These are phyloP conservation scores for Candida suzukii DNA, from an alignment of 805 yeast species.

Conservation along the genomic window DNA sequence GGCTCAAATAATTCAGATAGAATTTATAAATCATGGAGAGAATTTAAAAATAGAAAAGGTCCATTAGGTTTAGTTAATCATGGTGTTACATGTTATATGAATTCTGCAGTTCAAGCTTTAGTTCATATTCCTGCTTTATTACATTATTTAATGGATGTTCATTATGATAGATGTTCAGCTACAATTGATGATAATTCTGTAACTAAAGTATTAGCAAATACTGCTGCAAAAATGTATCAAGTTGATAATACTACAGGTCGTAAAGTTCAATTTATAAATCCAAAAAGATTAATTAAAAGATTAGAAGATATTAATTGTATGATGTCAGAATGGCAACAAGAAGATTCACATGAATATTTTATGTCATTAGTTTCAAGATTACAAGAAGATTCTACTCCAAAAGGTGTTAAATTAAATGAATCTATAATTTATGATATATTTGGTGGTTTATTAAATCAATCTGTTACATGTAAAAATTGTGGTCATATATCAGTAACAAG, in stretches of 20 bases:
- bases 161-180: slow-evolving; percentile 42
- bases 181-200: slow-evolving; percentile 51
- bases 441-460: slow-evolving; percentile 84
- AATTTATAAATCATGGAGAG: slow-evolving; percentile 70
- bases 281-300: slow-evolving; percentile 62
- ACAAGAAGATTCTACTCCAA: slow-evolving; percentile 91
- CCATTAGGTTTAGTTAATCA: slow-evolving; percentile 75
- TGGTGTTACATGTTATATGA: slow-evolving; percentile 96
- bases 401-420: slow-evolving; percentile 73
- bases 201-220: slow-evolving; percentile 59
- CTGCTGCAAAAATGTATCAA: slow-evolving; percentile 64
- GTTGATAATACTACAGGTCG: slow-evolving; percentile 33
- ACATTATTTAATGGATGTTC: slow-evolving; percentile 68
- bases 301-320: slow-evolving; percentile 83
- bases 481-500: slow-evolving; percentile 77
- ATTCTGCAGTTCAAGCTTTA: slow-evolving; percentile 88
- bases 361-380: slow-evolving; percentile 84
- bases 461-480: slow-evolving; percentile 78
- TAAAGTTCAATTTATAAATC: slow-evolving; percentile 53
- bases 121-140: slow-evolving; percentile 87
- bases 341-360: slow-evolving; percentile 94
- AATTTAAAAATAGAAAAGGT: slow-evolving; percentile 39
- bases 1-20: slow-evolving; percentile 57
- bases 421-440: slow-evolving; percentile 87
- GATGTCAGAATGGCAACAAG: slow-evolving; percentile 98